phyloP scores from a whole-genome alignment of 768 basidiomycete genomes.

The Collybia nuda region DNA sequence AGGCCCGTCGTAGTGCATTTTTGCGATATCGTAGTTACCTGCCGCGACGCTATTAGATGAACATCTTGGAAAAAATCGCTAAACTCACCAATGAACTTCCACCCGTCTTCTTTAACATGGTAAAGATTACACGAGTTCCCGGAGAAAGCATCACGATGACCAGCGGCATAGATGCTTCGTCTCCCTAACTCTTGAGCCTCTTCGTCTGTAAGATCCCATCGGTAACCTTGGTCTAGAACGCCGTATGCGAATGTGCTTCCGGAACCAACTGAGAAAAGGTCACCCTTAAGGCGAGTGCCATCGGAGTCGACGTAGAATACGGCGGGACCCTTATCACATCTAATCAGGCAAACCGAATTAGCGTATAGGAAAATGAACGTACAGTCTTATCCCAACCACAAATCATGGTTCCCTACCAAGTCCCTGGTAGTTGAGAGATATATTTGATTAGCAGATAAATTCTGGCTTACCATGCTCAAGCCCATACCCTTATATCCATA shows the following conservation, averaged over 20 bases:
- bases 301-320: slow-evolving; percentile 99
- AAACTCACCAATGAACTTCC: slow-evolving; percentile 88
- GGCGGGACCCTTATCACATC: slow-evolving; percentile 68
- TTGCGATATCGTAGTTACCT: slow-evolving; percentile 93
- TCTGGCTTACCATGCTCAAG: slow-evolving; percentile 83
- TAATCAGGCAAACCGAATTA: not conserved
- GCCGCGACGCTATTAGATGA: slow-evolving; percentile 11
- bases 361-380: slow-evolving; percentile 21
- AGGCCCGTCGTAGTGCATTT: slow-evolving; percentile 89
- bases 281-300: slow-evolving; percentile 91
- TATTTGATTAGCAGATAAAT: not conserved
- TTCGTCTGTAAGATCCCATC: slow-evolving; percentile 88
- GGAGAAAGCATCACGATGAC: slow-evolving; percentile 94
- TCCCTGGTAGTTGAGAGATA: not conserved
- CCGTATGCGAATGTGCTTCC: slow-evolving; percentile 99
- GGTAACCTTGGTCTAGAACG: slow-evolving; percentile 94
- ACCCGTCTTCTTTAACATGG: slow-evolving; percentile 92
- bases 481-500: slow-evolving; percentile 99
- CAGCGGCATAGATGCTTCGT: slow-evolving; percentile 94
- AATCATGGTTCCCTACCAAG: slow-evolving; percentile 91
- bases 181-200: slow-evolving; percentile 94
- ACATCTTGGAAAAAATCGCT: not conserved
- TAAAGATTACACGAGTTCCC: slow-evolving; percentile 96
- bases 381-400: slow-evolving; percentile 99
- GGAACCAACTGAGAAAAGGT: slow-evolving; percentile 98